phyloP scores from a whole-genome alignment of 1,284 basidiomycete genomes.

The Pulchroboletus neoregius region DNA sequence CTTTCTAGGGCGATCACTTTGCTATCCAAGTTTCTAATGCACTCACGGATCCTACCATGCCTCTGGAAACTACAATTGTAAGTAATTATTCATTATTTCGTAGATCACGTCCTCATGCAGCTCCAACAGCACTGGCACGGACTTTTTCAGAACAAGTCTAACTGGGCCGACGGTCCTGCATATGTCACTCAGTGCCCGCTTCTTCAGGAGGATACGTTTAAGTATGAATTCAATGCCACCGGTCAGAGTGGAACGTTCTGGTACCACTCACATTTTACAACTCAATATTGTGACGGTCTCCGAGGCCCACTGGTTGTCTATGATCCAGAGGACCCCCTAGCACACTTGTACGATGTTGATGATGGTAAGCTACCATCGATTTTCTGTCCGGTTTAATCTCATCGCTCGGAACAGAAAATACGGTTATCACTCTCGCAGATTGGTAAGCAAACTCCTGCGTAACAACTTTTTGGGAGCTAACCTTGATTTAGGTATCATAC shows the following conservation, averaged over 20 bases:
- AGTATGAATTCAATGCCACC: conserved; percentile 15
- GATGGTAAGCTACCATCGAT: conserved; percentile 19
- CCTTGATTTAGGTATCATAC: conserved; percentile 14
- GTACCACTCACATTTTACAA: conserved; percentile 26
- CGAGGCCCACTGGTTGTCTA: conserved; percentile 38
- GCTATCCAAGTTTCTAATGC: conserved; percentile 25
- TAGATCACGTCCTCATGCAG: not conserved
- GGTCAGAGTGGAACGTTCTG: conserved; percentile 25
- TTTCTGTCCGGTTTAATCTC: no score
- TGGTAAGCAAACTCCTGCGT: conserved; percentile 9
- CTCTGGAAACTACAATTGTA: conserved; percentile 30
- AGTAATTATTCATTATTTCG: not conserved
- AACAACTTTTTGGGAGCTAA: not conserved
- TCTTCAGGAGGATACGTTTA: conserved; percentile 13
- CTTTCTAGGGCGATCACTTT: conserved; percentile 12
- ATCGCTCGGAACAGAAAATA: conserved; percentile 10
- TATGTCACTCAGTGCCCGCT: conserved; percentile 33
- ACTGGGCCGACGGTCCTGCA: conserved; percentile 23
- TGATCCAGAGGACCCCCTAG: conserved; percentile 32
- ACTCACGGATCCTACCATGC: conserved; percentile 28
- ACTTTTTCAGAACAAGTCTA: conserved; percentile 18
- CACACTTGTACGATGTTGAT: conserved; percentile 33
- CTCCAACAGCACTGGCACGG: conserved; percentile 29
- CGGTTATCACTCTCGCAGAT: conserved; percentile 20
- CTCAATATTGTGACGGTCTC: conserved; percentile 40